Conservation (phyloP, 164 flowering plant species). For the Dillenia suffruticosa region DNA sequence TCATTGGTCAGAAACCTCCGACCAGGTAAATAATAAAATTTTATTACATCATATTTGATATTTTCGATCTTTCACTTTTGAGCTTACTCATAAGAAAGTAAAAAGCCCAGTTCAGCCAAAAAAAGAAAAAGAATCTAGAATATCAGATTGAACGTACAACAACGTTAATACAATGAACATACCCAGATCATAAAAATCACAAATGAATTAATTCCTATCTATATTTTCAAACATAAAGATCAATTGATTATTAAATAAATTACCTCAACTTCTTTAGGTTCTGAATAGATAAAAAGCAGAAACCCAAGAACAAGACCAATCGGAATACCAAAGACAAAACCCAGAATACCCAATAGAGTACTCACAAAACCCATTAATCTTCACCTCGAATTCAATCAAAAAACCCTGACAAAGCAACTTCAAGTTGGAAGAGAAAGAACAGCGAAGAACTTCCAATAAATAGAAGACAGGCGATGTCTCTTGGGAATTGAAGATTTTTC, state of each 20-base stretch:
- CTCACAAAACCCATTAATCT: constrained; percentile 37
- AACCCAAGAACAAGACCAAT: constrained; percentile 46
- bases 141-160: background rate
- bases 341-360: constrained; percentile 31
- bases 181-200: background rate
- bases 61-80: too few relatives aligned
- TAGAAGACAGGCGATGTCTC: too few relatives aligned
- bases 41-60: too few relatives aligned
- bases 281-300: constrained; percentile 38
- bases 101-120: background rate
- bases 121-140: background rate
- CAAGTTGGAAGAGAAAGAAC: too few relatives aligned
- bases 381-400: background rate
- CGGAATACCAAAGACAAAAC: constrained; percentile 40
- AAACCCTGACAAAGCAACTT: background rate
- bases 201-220: background rate
- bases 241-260: background rate
- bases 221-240: background rate
- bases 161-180: background rate
- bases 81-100: too few relatives aligned
- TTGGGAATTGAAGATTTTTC: too few relatives aligned
- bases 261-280: constrained; percentile 40
- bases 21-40: too few relatives aligned
- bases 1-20: too few relatives aligned
- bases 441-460: too few relatives aligned